Evolutionary conservation across 75 land plant species (phyloP), one percentile per base, ranked within the genome.

Genomic region (Cunninghamia lanceolata): DNA sequence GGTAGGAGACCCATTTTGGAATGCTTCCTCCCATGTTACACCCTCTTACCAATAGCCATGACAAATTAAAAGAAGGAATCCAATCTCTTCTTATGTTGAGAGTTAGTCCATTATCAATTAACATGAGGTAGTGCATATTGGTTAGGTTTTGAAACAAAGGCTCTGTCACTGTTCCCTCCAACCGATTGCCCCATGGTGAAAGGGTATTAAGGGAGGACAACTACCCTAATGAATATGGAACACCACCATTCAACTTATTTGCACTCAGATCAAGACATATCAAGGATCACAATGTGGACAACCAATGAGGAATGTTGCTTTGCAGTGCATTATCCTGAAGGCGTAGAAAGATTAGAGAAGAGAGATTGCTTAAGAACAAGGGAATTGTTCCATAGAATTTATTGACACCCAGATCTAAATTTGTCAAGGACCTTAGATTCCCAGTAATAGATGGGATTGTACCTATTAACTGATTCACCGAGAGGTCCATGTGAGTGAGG

Each of bases 281-380:
- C 7, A 76, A 17, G 19, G 13, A 34, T 13, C 4, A 35, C 21
- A 76, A 17, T 78, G 79, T 36, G 42, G 21, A 21, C 39, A 77
- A 21, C 39, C 21, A 86, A 30, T 92, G 66, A 34, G 25, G 36
- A 3, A 92, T 28, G 9, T 19, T 45, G 19, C 92, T 16, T 46
- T 9, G 32, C 15, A 94, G 53, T 50, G 59, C 85, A 46, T 93
- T 93, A 40, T 84, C 21, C 21, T n/a, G 25, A n/a, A 93, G 91
- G 19, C 84, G 17, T 16, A 50, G 21, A 34, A 70, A 47, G 43
- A 75, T 85, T 88, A 43, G 32, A 85, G 80, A 50, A 40, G 90
- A 86, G 56, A 89, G 86, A 28, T 56, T 25, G 70, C 88, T 86
- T 21, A 50, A 50, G 53, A 16, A 50, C 2, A 42, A 4, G 0